phyloP scores from a whole-genome alignment of 139 green algal species.

The Chlorella ohadii region DNA sequence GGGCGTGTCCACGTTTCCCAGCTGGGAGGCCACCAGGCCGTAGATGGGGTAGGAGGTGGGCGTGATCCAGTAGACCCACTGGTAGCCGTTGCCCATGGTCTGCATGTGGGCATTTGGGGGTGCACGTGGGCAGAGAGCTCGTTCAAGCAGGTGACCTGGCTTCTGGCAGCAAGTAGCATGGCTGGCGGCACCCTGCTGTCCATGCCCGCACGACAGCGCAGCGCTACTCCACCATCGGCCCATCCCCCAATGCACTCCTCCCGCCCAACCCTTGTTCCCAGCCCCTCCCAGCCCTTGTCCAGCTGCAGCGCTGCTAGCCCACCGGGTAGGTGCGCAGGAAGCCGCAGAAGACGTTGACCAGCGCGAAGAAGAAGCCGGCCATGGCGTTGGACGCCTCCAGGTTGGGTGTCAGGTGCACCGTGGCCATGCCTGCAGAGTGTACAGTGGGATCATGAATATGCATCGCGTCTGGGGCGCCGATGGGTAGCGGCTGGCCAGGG shows the following conservation, averaged over 20 bases:
- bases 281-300: not conserved
- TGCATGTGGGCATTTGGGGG: not conserved
- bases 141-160: too few relatives aligned
- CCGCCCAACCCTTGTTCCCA: too few relatives aligned
- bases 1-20: constrained; percentile 20
- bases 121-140: too few relatives aligned
- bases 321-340: not conserved
- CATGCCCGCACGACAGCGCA: too few relatives aligned
- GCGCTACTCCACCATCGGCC: too few relatives aligned
- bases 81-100: not conserved
- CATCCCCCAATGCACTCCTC: too few relatives aligned
- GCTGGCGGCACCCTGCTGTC: too few relatives aligned
- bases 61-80: not conserved
- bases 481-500: too few relatives aligned
- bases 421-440: constrained; percentile 1
- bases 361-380: not conserved
- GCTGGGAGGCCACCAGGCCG: constrained; percentile 22
- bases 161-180: too few relatives aligned
- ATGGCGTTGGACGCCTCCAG: constrained; percentile 28
- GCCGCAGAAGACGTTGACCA: not conserved
- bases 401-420: constrained; percentile 7
- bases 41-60: constrained; percentile 27
- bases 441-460: too few relatives aligned
- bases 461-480: too few relatives aligned
- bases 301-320: too few relatives aligned